Percentiles rank a stretch among this genome's conserved stretches.
These are phyloP conservation scores for Podaxis rugospora DNA, from an alignment of 768 basidiomycete genomes.

Conservation along the genomic window DNA sequence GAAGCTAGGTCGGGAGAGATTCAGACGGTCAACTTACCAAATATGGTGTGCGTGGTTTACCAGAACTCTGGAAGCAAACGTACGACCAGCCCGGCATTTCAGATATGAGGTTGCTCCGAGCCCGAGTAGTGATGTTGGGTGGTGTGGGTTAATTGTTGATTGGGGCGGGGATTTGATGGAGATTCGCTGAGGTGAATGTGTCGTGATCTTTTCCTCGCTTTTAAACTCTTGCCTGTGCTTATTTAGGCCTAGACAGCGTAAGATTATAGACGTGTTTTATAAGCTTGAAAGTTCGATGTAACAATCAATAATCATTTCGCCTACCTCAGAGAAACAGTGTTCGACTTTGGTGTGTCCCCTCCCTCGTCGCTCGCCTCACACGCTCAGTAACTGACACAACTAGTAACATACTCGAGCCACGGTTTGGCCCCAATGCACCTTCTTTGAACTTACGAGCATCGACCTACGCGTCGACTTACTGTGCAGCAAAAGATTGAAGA, in stretches of 20 bases:
- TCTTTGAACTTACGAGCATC: conserved; percentile 76
- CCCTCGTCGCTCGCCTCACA: neutral
- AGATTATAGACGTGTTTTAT: conserved; percentile 79
- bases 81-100: too few species aligned
- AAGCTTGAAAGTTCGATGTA: conserved; percentile 62
- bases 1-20: too few species aligned
- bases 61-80: too few species aligned
- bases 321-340: conserved; percentile 75
- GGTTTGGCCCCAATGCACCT: conserved; percentile 60
- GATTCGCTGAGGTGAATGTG: conserved; percentile 75
- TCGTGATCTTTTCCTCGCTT: neutral
- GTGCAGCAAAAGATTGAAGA: conserved; percentile 44
- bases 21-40: too few species aligned
- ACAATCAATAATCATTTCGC: conserved; percentile 96
- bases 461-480: conserved; percentile 64
- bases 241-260: conserved; percentile 83
- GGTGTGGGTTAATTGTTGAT: conserved; percentile 80
- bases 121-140: conserved; percentile 14
- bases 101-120: too few species aligned
- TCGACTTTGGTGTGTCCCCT: conserved; percentile 49
- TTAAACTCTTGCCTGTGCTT: neutral
- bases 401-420: conserved; percentile 55
- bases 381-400: neutral
- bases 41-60: too few species aligned
- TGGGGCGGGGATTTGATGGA: conserved; percentile 77